These are phyloP conservation scores for Tolypocladium ophioglossoides DNA, from an alignment of 2,329 filamentous ascomycete genomes.

Conservation along the genomic window DNA sequence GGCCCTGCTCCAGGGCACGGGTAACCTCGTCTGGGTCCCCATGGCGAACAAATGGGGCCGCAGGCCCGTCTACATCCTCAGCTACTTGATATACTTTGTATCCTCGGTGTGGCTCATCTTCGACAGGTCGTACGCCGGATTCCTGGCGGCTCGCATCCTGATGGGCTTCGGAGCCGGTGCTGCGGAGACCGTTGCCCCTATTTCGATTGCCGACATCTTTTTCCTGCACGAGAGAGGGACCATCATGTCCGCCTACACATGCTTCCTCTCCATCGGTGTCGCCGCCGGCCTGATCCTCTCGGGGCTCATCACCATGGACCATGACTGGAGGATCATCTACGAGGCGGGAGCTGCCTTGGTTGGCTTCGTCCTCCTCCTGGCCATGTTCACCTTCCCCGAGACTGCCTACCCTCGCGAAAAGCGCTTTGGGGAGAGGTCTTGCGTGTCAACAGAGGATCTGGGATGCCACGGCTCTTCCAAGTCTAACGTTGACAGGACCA, in stretches of 20 bases:
- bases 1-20: slow-evolving; percentile 36
- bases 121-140: slow-evolving; percentile 27
- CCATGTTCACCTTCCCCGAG: slow-evolving; percentile 44
- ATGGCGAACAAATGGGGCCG: slow-evolving; percentile 34
- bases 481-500: slow-evolving; percentile 8
- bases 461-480: slow-evolving; percentile 4
- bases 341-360: slow-evolving; percentile 39
- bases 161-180: slow-evolving; percentile 43
- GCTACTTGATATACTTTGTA: slow-evolving; percentile 31
- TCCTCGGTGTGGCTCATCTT: slow-evolving; percentile 32
- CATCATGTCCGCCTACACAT: slow-evolving; percentile 36
- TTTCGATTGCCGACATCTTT: slow-evolving; percentile 44
- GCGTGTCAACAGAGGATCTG: slow-evolving; percentile 3
- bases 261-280: slow-evolving; percentile 30
- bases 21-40: slow-evolving; percentile 36
- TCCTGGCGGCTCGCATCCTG: slow-evolving; percentile 35
- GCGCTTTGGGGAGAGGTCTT: background rate
- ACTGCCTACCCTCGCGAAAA: slow-evolving; percentile 33
- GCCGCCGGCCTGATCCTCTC: slow-evolving; percentile 31
- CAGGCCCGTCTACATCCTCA: slow-evolving; percentile 30
- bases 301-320: slow-evolving; percentile 36
- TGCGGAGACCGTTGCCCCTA: slow-evolving; percentile 38
- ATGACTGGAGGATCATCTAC: slow-evolving; percentile 41
- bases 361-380: slow-evolving; percentile 33
- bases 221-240: slow-evolving; percentile 44